Conservation (phyloP, 176 grass and related monocot species). For the Lolium multiflorum region DNA sequence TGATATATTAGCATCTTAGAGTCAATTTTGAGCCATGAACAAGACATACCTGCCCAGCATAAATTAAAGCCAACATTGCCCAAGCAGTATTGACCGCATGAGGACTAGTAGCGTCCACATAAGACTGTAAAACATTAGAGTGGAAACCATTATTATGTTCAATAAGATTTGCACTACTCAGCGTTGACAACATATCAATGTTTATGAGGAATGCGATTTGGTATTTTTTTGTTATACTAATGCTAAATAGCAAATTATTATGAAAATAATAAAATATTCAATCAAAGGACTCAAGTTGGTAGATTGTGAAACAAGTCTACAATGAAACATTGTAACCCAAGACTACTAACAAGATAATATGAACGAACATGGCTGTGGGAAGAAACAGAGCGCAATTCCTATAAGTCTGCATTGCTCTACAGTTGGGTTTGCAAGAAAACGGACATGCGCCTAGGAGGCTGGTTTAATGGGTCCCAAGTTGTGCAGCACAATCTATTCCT, state of each 20-base stretch:
- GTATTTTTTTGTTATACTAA: background rate
- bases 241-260: background rate
- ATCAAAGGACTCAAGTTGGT: background rate
- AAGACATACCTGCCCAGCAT: slow-evolving; percentile 57
- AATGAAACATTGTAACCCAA: background rate
- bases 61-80: slow-evolving; percentile 80
- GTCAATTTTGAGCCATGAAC: background rate
- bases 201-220: background rate
- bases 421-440: background rate
- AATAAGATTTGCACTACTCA: slow-evolving; percentile 34
- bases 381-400: background rate
- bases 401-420: background rate
- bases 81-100: slow-evolving; percentile 76
- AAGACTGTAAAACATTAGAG: slow-evolving; percentile 6
- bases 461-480: background rate
- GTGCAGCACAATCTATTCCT: background rate
- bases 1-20: background rate
- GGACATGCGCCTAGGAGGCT: background rate
- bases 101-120: slow-evolving; percentile 17
- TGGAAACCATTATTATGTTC: background rate
- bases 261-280: background rate
- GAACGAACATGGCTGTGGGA: background rate
- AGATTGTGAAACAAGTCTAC: background rate
- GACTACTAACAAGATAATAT: background rate
- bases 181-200: background rate